Percentiles rank a stretch among this genome's conserved stretches.
Conservation (phyloP, 2,329 filamentous ascomycete genomes). For the Trichoderma koningii region DNA sequence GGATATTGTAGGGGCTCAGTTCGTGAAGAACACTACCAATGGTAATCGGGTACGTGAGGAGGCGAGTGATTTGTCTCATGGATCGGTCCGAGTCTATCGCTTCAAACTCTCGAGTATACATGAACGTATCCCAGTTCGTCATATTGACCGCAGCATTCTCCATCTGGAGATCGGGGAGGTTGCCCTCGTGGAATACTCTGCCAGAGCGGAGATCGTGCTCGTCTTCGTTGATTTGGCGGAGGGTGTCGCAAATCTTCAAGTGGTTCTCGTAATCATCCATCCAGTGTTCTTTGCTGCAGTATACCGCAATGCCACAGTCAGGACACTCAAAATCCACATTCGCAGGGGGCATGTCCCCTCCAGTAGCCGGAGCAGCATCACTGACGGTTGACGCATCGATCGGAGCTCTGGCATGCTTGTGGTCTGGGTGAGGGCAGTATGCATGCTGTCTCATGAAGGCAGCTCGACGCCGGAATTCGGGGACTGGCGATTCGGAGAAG, state of each 20-base stretch:
- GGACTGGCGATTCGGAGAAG: slow-evolving; percentile 84
- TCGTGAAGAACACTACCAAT: slow-evolving; percentile 92
- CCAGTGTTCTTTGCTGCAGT: slow-evolving; percentile 94
- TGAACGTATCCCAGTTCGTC: slow-evolving; percentile 97
- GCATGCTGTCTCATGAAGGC: slow-evolving; percentile 92
- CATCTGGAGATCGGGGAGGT: slow-evolving; percentile 85
- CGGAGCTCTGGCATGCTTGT: slow-evolving; percentile 72
- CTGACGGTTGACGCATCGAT: slow-evolving; percentile 66
- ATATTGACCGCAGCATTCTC: slow-evolving; percentile 94
- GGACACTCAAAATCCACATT: slow-evolving; percentile 95
- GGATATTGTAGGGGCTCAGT: slow-evolving; percentile 86
- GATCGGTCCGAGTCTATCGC: slow-evolving; percentile 88
- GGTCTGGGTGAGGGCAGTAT: slow-evolving; percentile 87
- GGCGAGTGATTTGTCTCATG: slow-evolving; percentile 88
- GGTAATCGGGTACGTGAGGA: slow-evolving; percentile 92
- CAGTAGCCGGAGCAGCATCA: slow-evolving; percentile 56
- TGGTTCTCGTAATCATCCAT: slow-evolving; percentile 94
- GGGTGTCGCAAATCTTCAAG: slow-evolving; percentile 85
- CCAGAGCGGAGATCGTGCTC: slow-evolving; percentile 93
- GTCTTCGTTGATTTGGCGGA: slow-evolving; percentile 94
- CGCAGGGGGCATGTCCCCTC: slow-evolving; percentile 64
- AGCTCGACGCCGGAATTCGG: slow-evolving; percentile 82
- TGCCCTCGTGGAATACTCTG: slow-evolving; percentile 89
- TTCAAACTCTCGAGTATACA: slow-evolving; percentile 88
- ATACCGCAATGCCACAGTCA: slow-evolving; percentile 91